Conservation (phyloP, 106 monocot species). For the Acorus calamus region DNA sequence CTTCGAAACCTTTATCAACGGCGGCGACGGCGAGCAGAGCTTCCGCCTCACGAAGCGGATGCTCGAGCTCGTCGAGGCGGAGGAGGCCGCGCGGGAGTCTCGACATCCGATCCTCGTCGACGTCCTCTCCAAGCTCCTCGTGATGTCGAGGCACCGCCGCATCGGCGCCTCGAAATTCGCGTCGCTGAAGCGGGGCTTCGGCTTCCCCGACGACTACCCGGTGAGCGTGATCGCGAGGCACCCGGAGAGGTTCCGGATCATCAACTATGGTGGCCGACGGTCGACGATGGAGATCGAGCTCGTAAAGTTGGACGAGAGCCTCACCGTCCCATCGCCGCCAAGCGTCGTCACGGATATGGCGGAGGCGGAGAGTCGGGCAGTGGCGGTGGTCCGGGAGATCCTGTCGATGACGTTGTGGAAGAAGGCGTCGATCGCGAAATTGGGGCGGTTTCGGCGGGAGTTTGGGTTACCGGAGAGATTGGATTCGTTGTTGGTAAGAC, state of each 20-base stretch:
- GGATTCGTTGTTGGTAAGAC: conserved; percentile 49
- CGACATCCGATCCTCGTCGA: conserved; percentile 35
- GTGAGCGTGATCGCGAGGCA: conserved; percentile 42
- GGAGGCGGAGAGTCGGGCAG: conserved; percentile 42
- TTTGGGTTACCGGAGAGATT: conserved; percentile 65
- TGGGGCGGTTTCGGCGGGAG: conserved; percentile 76
- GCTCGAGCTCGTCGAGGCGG: conserved; percentile 60
- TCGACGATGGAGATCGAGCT: conserved; percentile 87
- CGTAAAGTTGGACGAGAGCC: conserved; percentile 35
- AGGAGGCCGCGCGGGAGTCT: conserved; percentile 20
- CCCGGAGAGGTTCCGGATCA: conserved; percentile 51
- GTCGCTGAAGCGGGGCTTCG: conserved; percentile 57
- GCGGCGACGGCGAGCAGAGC: conserved; percentile 15
- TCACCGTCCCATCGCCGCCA: conserved; percentile 37
- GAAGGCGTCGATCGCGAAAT: conserved; percentile 77
- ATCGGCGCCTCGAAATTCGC: conserved; percentile 61
- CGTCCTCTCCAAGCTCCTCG: conserved; percentile 68
- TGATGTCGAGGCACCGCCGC: conserved; percentile 51
- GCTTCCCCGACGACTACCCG: conserved; percentile 76
- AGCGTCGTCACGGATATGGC: conserved; percentile 27
- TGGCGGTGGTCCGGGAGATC: conserved; percentile 72
- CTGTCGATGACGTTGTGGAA: conserved; percentile 83
- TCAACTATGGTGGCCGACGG: conserved; percentile 27
- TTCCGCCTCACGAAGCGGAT: conserved; percentile 81
- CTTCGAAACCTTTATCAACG: conserved; percentile 42